phyloP scores from a whole-genome alignment of 1,139 yeast species.

The Barnettozyma hawaiiensis region DNA sequence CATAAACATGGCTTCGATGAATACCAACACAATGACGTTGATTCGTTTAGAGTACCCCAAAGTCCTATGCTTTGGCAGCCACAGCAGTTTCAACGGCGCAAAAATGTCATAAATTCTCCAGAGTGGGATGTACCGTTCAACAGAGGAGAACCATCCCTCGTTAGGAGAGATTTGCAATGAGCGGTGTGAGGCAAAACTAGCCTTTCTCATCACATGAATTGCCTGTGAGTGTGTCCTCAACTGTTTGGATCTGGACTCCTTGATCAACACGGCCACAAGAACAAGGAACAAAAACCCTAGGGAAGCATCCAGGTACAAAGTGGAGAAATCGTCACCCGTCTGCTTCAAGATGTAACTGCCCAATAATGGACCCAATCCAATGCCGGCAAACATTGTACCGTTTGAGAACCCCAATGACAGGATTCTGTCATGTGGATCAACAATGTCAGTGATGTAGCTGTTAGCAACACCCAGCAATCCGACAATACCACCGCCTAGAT shows the following conservation, averaged over 20 bases:
- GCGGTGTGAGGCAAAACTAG: conserved; percentile 34
- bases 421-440: conserved; percentile 48
- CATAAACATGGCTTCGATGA: conserved; percentile 41
- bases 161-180: conserved; percentile 6
- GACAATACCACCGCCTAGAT: conserved; percentile 51
- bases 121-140: conserved; percentile 1
- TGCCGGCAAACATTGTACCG: conserved; percentile 55
- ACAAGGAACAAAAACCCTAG: conserved; percentile 28
- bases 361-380: conserved; percentile 58
- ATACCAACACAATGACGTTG: conserved; percentile 43
- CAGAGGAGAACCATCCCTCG: neutral
- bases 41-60: conserved; percentile 36
- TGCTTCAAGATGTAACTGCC: conserved; percentile 39
- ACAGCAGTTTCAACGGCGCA: conserved; percentile 46
- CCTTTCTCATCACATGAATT: conserved; percentile 20
- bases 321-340: conserved; percentile 25
- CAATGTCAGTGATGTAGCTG: conserved; percentile 62
- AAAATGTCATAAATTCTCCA: conserved; percentile 22
- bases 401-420: conserved; percentile 50
- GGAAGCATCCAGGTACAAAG: conserved; percentile 26
- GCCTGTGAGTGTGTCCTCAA: conserved; percentile 40
- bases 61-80: conserved; percentile 32
- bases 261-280: conserved; percentile 38
- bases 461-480: conserved; percentile 47
- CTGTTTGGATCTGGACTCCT: conserved; percentile 52